Evolutionary conservation across 495 filamentous ascomycete species (phyloP).

Genomic region (Bryoglossum gracile): DNA sequence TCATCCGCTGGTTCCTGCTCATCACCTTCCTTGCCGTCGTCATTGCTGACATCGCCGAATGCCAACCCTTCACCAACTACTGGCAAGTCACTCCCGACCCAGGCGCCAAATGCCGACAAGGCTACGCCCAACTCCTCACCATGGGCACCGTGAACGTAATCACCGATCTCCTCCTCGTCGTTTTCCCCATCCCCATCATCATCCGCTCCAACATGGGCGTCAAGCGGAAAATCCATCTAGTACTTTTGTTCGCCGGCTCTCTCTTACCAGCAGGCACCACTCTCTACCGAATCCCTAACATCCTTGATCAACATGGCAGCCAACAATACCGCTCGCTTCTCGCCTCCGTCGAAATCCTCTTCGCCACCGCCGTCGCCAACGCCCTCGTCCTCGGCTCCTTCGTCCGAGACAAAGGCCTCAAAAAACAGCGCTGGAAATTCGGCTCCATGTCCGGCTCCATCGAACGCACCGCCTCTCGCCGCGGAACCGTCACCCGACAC

Average conservation of each 20-base stretch:
- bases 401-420: slow-evolving; percentile 68
- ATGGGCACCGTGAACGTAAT: slow-evolving; percentile 83
- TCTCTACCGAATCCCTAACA: slow-evolving; percentile 65
- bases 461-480: slow-evolving; percentile 37
- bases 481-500: slow-evolving; percentile 45
- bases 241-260: slow-evolving; percentile 74
- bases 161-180: slow-evolving; percentile 79
- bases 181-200: slow-evolving; percentile 84
- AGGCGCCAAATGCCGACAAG: slow-evolving; percentile 73
- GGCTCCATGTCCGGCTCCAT: slow-evolving; percentile 47
- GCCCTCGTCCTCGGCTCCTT: slow-evolving; percentile 75
- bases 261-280: slow-evolving; percentile 68
- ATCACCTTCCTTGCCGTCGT: slow-evolving; percentile 72
- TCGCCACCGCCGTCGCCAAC: slow-evolving; percentile 70
- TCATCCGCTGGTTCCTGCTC: slow-evolving; percentile 66
- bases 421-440: slow-evolving; percentile 67
- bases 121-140: slow-evolving; percentile 76
- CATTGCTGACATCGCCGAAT: slow-evolving; percentile 76
- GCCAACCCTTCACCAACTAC: slow-evolving; percentile 75
- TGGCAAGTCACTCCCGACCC: slow-evolving; percentile 92
- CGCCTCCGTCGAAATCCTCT: slow-evolving; percentile 71
- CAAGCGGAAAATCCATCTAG: slow-evolving; percentile 58
- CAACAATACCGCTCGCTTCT: slow-evolving; percentile 72
- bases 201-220: slow-evolving; percentile 60
- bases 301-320: slow-evolving; percentile 52